Conservation (phyloP, 257 asterid species). For the Solanum megistacrolobum region DNA sequence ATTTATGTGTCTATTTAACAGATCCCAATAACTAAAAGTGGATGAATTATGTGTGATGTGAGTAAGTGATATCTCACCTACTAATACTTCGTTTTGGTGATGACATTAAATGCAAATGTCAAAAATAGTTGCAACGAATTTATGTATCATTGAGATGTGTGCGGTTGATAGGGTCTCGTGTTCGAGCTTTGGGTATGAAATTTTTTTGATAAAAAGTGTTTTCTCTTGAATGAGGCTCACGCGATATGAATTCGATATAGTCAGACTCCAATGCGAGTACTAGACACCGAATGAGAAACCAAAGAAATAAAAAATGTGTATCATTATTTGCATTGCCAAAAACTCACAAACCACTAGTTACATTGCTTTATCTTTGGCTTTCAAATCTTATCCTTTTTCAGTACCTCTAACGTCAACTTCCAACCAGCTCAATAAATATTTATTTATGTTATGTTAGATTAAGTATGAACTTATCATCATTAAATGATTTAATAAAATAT, state of each 20-base stretch:
- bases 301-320: background rate
- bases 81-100: background rate
- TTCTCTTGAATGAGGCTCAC: fast-evolving
- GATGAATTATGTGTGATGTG: background rate
- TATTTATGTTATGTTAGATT: background rate
- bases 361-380: background rate
- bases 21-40: background rate
- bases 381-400: background rate
- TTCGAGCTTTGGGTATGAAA: background rate
- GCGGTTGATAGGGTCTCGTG: background rate
- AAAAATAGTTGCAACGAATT: background rate
- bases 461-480: background rate
- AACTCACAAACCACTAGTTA: background rate
- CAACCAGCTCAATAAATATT: background rate
- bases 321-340: background rate
- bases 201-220: too few species aligned
- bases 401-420: background rate
- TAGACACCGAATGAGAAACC: background rate
- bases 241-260: too few species aligned
- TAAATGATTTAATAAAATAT: background rate
- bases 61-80: background rate
- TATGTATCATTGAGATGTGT: background rate
- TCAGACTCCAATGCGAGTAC: fast-evolving
- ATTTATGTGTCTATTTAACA: background rate
- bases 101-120: background rate